Evolutionary conservation across 108 stramenopile species (phyloP).

Genomic region (Discostella pseudostelligera): DNA sequence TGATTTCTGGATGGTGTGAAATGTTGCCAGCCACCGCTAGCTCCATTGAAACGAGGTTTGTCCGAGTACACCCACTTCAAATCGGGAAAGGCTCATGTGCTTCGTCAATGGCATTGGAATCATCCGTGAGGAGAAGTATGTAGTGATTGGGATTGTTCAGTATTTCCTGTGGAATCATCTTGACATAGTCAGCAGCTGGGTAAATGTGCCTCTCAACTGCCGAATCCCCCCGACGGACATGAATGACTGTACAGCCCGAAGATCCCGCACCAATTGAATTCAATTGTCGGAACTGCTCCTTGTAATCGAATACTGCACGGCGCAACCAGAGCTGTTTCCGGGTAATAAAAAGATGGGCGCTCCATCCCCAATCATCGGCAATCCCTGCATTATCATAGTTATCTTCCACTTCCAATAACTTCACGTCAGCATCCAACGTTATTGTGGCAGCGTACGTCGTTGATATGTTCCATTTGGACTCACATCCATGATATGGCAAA

Average conservation of each 20-base stretch:
- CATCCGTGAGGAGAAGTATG: constrained; percentile 41
- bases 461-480: constrained; percentile 10
- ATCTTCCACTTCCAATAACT: constrained; percentile 3
- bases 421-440: constrained; percentile 1
- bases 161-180: constrained; percentile 20
- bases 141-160: constrained; percentile 26
- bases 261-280: constrained; percentile 10
- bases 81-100: constrained; percentile 24
- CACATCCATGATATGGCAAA: constrained; percentile 36
- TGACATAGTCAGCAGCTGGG: constrained; percentile 25
- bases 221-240: constrained; percentile 36
- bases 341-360: constrained; percentile 28
- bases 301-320: constrained; percentile 35
- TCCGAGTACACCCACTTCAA: constrained; percentile 32
- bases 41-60: constrained; percentile 19
- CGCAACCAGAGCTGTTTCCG: constrained; percentile 23
- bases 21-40: constrained; percentile 27
- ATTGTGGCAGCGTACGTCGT: background rate
- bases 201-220: constrained; percentile 10
- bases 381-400: background rate
- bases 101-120: constrained; percentile 32
- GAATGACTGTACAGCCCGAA: constrained; percentile 38
- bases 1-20: constrained; percentile 31
- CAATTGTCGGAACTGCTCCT: constrained; percentile 8
- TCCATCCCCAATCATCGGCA: constrained; percentile 2